Percentiles rank a stretch among this genome's conserved stretches.
These are phyloP conservation scores for Mycena rebaudengoi DNA, from an alignment of 768 basidiomycete species.

Conservation along the genomic window DNA sequence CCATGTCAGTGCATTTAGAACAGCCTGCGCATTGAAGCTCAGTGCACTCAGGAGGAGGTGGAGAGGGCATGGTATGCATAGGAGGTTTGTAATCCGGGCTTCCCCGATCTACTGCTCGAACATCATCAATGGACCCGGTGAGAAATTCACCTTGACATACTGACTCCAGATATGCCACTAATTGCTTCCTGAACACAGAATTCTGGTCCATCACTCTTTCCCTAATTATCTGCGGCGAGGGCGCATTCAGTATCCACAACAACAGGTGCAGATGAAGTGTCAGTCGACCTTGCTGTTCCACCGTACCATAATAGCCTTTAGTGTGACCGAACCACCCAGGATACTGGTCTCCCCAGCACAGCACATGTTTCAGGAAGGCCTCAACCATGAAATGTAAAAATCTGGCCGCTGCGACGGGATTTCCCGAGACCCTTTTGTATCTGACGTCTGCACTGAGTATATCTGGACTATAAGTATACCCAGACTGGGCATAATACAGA, in stretches of 20 bases:
- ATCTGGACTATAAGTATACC: slow-evolving; percentile 29
- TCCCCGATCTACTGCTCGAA: no score
- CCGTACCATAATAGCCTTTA: slow-evolving; percentile 38
- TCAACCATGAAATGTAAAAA: slow-evolving; percentile 30
- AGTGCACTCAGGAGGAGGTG: slow-evolving; percentile 26
- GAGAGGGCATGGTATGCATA: slow-evolving; percentile 24
- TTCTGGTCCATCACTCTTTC: slow-evolving; percentile 7
- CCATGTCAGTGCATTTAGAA: neutral
- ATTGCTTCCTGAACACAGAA: slow-evolving; percentile 9
- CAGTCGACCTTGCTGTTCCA: slow-evolving; percentile 37
- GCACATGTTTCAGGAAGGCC: slow-evolving; percentile 23
- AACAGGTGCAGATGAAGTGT: slow-evolving; percentile 38
- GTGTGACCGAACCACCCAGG: slow-evolving; percentile 27
- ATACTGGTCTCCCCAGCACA: neutral
- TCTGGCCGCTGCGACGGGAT: slow-evolving; percentile 28
- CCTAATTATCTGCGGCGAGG: slow-evolving; percentile 26
- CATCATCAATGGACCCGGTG: no score
- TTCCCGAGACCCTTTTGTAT: neutral
- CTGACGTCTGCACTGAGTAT: neutral
- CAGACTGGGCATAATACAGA: slow-evolving; percentile 39
- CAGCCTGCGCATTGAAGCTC: neutral
- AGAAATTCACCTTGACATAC: slow-evolving; percentile 13
- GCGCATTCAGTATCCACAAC: slow-evolving; percentile 31
- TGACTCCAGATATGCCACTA: slow-evolving; percentile 6
- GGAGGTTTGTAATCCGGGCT: slow-evolving; percentile 20